Conservation (phyloP, 257 asterid species). For the Eucommia ulmoides region DNA sequence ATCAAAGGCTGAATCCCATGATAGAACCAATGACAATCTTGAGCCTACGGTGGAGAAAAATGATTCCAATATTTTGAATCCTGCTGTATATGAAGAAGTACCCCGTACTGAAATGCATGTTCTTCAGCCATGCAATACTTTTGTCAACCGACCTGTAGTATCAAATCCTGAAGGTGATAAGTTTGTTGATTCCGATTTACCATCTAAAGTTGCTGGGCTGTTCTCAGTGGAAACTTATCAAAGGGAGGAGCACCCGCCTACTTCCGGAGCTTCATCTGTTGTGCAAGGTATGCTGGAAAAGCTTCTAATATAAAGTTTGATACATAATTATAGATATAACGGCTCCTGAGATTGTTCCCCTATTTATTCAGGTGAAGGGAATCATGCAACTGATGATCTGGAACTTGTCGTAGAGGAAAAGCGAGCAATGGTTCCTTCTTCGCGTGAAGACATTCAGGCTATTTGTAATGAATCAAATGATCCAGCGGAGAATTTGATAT, state of each 20-base stretch:
- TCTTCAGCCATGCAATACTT: conserved; percentile 50
- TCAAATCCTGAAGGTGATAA: conserved; percentile 18
- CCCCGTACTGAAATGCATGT: conserved; percentile 17
- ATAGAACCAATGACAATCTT: conserved; percentile 18
- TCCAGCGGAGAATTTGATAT: conserved; percentile 21
- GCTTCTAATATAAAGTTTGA: conserved; percentile 1
- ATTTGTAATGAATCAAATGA: conserved; percentile 17
- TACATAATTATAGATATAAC: background rate
- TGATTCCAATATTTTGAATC: conserved; percentile 16
- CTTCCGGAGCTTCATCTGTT: conserved; percentile 12
- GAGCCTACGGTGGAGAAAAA: conserved; percentile 21
- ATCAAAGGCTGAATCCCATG: conserved; percentile 25
- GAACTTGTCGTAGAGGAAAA: conserved; percentile 26
- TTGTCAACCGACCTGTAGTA: conserved; percentile 21
- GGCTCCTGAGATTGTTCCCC: conserved; percentile 5
- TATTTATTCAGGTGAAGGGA: conserved; percentile 26
- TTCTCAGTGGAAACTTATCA: conserved; percentile 21
- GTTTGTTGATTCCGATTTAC: conserved; percentile 23
- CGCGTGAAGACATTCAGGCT: conserved; percentile 19
- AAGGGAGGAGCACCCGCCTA: conserved; percentile 19
- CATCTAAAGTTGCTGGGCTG: conserved; percentile 22
- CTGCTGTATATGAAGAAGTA: conserved; percentile 21
- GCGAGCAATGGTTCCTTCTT: conserved; percentile 21
- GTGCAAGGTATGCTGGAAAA: conserved; percentile 46
- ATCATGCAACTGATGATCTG: conserved; percentile 16